phyloP scores from a whole-genome alignment of 1,284 basidiomycete species.

The Trichosporon faecale region DNA sequence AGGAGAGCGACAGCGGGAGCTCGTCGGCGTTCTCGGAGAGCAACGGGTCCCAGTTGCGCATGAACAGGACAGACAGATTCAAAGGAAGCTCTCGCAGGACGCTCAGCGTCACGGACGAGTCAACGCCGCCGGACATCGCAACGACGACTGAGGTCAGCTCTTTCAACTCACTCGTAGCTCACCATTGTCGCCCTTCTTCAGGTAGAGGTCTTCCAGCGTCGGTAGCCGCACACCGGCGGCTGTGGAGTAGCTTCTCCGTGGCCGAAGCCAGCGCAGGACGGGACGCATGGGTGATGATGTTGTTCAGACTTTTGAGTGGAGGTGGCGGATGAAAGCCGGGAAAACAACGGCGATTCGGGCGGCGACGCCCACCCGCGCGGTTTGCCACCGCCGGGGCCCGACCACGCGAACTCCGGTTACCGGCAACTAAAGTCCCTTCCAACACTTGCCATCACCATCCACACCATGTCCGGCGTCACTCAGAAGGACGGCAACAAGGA shows the following conservation, averaged over 20 bases:
- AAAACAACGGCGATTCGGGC: background rate
- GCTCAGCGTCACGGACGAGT: slow-evolving; percentile 79
- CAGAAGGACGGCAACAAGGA: background rate
- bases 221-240: slow-evolving; percentile 22
- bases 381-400: background rate
- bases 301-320: background rate
- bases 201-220: slow-evolving; percentile 30
- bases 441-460: slow-evolving; percentile 6
- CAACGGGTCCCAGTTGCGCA: slow-evolving; percentile 82
- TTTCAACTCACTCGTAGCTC: slow-evolving; percentile 4
- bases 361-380: background rate
- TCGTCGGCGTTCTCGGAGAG: slow-evolving; percentile 36
- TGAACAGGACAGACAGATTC: slow-evolving; percentile 81
- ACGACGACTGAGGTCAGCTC: slow-evolving; percentile 64
- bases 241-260: background rate
- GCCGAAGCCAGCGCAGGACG: background rate
- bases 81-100: slow-evolving; percentile 71
- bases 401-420: background rate
- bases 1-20: slow-evolving; percentile 12
- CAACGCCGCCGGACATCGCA: slow-evolving; percentile 94
- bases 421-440: background rate
- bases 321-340: background rate
- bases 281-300: background rate
- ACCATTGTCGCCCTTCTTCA: slow-evolving; percentile 60
- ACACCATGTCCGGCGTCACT: slow-evolving; percentile 7